A percentile compares a stretch with the other conserved stretches of the same genome.
These are phyloP conservation scores for Daucus carota DNA, from an alignment of 129 eudicot species.

Conservation along the genomic window DH1_v3.0 NC_030387.2:12634501-12635000, in stretches of 20 bases:
- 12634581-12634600: too few relatives aligned
- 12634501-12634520: background rate
- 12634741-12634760: constrained; percentile 26
- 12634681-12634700: constrained; percentile 58
- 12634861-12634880: constrained; percentile 87
- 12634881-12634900: constrained; percentile 84
- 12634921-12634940: constrained; percentile 92
- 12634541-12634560: constrained; percentile 44
- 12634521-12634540: background rate
- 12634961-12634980: too few relatives aligned
- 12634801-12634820: constrained; percentile 11
- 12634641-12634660: constrained; percentile 49
- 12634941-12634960: too few relatives aligned
- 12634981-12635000: too few relatives aligned
- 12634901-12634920: constrained; percentile 70
- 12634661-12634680: constrained; percentile 52
- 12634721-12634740: constrained; percentile 67
- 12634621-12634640: constrained; percentile 6
- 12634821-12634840: constrained; percentile 92
- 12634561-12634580: constrained; percentile 44
- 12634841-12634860: constrained; percentile 95
- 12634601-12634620: constrained; percentile 5
- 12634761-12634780: background rate
- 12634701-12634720: constrained; percentile 65
- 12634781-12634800: constrained; percentile 12